Evolutionary conservation across 148 eudicot species (phyloP), one percentile per base, ranked within the genome.

Genomic region (Agrostemma githago): DNA sequence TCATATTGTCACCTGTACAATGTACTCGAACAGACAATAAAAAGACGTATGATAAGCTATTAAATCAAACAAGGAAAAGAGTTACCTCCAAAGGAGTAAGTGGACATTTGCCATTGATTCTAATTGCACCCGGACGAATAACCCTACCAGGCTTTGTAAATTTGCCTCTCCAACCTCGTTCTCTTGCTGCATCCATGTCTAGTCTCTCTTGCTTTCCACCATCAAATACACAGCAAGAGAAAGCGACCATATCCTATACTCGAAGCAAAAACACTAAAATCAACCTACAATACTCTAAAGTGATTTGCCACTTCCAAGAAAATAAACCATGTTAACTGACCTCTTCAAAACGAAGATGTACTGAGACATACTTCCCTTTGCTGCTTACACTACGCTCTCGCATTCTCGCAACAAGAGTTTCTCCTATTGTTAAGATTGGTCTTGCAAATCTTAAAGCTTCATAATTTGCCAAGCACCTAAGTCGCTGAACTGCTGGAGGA

Each of bases 331-430:
- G 62, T 5, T 42, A 85, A 78, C 85, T 78, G 79, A 95, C 99
- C 99, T 92, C 97, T 89, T 95, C 99, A 82, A 90, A 95, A 54
- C 99, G 99, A 75, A 95, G 96, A 85, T 95, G 99, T 78, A 95
- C 99, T 59, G 99, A 95, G 67, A 95, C 83, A 76, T 92, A 95
- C 70, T 95, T 95, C 46, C 99, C 99, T 70, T 88, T 83, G 77
- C 88, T 90, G 66, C 79, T 89, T 77, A 80, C 83, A 80, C 97
- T 92, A n/a, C 69, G 87, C 78, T 87, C 90, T 86, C 85, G 88
- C 99, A 95, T 95, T 83, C 93, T 90, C 73, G 89, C 78, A 63
- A 92, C 97, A 62, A 95, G 83, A 41, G 89, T 77, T 80, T 92
- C 88, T 37, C 87, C 97, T 81, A 95, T 72, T 61, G 86, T 79